A percentile compares a stretch with the other conserved stretches of the same genome.
These are phyloP conservation scores for Didymella sp. DNA, from an alignment of 2,329 filamentous ascomycete genomes.

Conservation along the genomic window DNA sequence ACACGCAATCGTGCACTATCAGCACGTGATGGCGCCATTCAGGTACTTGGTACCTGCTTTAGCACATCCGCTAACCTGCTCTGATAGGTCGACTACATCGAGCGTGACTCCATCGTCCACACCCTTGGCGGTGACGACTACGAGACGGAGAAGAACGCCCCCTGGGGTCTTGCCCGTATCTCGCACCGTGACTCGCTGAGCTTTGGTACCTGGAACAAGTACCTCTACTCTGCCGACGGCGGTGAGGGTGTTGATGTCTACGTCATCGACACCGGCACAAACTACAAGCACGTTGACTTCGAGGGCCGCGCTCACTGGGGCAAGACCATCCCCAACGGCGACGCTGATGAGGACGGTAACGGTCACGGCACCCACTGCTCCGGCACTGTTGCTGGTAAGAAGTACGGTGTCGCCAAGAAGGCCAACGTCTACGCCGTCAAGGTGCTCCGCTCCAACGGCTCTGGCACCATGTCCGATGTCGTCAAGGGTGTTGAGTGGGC, in stretches of 20 bases:
- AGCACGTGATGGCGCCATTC: conserved; percentile 31
- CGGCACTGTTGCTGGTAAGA: conserved; percentile 95
- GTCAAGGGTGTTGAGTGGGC: conserved; percentile 98
- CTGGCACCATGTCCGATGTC: conserved; percentile 97
- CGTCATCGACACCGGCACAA: conserved; percentile 97
- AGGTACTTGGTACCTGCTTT: conserved; percentile 26
- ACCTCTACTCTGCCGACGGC: conserved; percentile 86
- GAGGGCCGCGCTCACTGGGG: conserved; percentile 96
- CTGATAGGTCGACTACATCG: conserved; percentile 88
- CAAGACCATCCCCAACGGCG: conserved; percentile 87
- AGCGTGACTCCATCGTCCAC: conserved; percentile 92
- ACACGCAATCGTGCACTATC: conserved; percentile 38
- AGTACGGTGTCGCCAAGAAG: conserved; percentile 99
- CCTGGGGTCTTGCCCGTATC: conserved; percentile 98
- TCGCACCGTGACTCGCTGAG: conserved; percentile 87
- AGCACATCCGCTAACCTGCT: conserved; percentile 32
- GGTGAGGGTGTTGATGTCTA: conserved; percentile 99
- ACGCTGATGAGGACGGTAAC: conserved; percentile 92
- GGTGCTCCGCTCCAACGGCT: conserved; percentile 96
- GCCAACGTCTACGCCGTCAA: conserved; percentile 96
- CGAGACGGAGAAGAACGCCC: conserved; percentile 85
- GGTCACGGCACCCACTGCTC: conserved; percentile 99
- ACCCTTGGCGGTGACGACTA: conserved; percentile 65
- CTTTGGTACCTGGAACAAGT: conserved; percentile 98
- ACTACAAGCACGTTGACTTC: conserved; percentile 92